Conservation (phyloP, 2,329 filamentous ascomycete genomes). For the Cercospora canescens region DNA sequence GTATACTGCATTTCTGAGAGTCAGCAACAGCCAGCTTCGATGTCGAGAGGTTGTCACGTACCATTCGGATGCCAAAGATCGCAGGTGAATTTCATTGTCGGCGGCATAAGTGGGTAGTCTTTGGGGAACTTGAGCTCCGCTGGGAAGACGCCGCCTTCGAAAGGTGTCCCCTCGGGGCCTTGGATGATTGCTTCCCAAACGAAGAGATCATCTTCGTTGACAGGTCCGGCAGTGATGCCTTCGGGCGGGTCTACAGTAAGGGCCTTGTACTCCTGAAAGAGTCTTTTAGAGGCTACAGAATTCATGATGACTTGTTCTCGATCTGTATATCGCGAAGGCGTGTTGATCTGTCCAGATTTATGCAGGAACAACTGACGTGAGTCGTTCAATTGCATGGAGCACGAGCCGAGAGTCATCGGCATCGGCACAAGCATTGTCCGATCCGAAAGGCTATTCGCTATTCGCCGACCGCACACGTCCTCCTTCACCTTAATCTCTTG, state of each 20-base stretch:
- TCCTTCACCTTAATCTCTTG: not conserved
- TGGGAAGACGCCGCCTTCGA: slow-evolving; percentile 92
- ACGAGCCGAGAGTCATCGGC: not conserved
- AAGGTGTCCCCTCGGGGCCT: slow-evolving; percentile 92
- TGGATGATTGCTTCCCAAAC: slow-evolving; percentile 96
- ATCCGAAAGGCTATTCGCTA: not conserved
- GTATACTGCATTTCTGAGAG: slow-evolving; percentile 64
- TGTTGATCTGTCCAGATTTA: not conserved
- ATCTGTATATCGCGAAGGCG: no score
- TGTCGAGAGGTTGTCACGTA: slow-evolving; percentile 42
- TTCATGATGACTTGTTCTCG: slow-evolving; percentile 27
- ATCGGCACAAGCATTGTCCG: not conserved
- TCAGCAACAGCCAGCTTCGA: not conserved
- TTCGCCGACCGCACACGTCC: not conserved
- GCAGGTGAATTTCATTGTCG: slow-evolving; percentile 91
- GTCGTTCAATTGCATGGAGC: not conserved
- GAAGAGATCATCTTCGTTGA: slow-evolving; percentile 92
- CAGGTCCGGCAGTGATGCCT: slow-evolving; percentile 90
- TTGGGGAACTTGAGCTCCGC: slow-evolving; percentile 93
- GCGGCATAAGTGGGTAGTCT: slow-evolving; percentile 95
- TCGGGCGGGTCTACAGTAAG: slow-evolving; percentile 95
- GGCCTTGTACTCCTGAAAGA: slow-evolving; percentile 94
- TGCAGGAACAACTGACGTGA: not conserved
- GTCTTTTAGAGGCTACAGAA: slow-evolving; percentile 65
- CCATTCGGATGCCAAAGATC: slow-evolving; percentile 98